Percentiles rank a stretch among this genome's conserved stretches.
Evolutionary conservation across 345 rosid genomes (phyloP).

Genomic region (Fremontodendron californicum): DNA sequence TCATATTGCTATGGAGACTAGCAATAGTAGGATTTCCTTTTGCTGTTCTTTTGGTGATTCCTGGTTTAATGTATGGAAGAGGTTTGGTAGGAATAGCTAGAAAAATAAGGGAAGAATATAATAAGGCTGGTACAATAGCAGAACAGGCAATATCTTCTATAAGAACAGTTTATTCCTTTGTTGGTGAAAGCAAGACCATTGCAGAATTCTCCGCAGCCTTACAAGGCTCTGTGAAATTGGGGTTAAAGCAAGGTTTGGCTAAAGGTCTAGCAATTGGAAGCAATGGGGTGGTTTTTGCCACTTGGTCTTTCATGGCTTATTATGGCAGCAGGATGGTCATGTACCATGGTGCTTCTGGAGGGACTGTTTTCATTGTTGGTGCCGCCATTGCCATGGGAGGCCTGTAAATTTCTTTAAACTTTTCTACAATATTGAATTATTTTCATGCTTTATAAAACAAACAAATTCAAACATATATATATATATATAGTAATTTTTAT

Average conservation of each 20-base stretch:
- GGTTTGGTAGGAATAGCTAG: slow-evolving; percentile 61
- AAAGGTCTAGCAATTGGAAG: slow-evolving; percentile 70
- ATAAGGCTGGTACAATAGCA: slow-evolving; percentile 63
- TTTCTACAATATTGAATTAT: background rate
- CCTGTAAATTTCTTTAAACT: slow-evolving; percentile 40
- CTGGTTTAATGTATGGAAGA: slow-evolving; percentile 74
- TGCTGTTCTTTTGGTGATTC: slow-evolving; percentile 58
- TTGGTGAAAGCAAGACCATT: slow-evolving; percentile 53
- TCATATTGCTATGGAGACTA: slow-evolving; percentile 67
- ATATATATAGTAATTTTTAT: background rate
- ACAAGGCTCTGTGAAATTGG: slow-evolving; percentile 51
- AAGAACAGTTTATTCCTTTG: slow-evolving; percentile 82
- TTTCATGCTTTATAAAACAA: background rate
- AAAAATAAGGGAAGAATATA: slow-evolving; percentile 68
- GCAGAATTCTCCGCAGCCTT: slow-evolving; percentile 56
- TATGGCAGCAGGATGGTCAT: slow-evolving; percentile 78
- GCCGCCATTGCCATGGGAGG: slow-evolving; percentile 66
- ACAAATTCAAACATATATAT: background rate
- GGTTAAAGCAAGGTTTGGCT: slow-evolving; percentile 61
- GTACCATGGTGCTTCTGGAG: slow-evolving; percentile 67
- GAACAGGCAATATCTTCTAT: slow-evolving; percentile 81
- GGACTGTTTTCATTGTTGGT: slow-evolving; percentile 60
- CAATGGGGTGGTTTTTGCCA: slow-evolving; percentile 63
- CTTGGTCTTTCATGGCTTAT: slow-evolving; percentile 65
- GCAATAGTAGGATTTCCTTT: slow-evolving; percentile 76